A percentile compares a stretch with the other conserved stretches of the same genome.
Conservation (phyloP, 2,329 filamentous ascomycete species). For the Alternaria solani region DNA sequence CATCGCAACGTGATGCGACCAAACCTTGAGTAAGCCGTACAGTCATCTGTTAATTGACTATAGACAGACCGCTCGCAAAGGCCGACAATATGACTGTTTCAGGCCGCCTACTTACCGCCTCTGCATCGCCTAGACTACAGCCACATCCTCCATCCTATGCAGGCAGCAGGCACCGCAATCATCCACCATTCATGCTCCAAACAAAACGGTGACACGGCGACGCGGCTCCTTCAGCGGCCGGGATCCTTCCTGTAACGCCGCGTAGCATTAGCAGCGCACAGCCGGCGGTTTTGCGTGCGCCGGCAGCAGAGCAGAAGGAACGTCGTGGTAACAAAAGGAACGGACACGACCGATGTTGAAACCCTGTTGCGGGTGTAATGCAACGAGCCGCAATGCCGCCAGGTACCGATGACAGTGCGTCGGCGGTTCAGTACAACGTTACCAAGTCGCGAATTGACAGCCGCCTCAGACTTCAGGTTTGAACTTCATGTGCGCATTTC, state of each 20-base stretch:
- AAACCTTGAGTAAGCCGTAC: background rate
- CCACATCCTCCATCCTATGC: background rate
- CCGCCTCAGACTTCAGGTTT: slow-evolving; percentile 1
- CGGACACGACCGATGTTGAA: slow-evolving; percentile 22
- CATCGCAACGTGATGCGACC: background rate
- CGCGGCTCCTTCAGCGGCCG: slow-evolving; percentile 17
- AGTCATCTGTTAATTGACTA: background rate
- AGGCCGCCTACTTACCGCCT: background rate
- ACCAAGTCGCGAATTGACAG: background rate
- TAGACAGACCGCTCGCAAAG: background rate
- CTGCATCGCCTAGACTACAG: background rate
- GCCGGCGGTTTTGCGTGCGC: slow-evolving; percentile 16
- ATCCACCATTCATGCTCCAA: slow-evolving; percentile 10
- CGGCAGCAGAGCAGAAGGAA: slow-evolving; percentile 24
- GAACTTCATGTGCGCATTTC: background rate
- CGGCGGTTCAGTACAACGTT: slow-evolving; percentile 15
- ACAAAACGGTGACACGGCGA: slow-evolving; percentile 11
- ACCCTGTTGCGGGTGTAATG: slow-evolving; percentile 22
- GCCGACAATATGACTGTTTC: background rate
- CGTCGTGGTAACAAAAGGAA: slow-evolving; percentile 20
- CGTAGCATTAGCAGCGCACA: slow-evolving; percentile 26
- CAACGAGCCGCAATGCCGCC: slow-evolving; percentile 20
- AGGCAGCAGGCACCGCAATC: background rate
- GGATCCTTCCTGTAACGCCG: slow-evolving; percentile 13
- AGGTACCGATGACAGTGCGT: slow-evolving; percentile 24